These are phyloP conservation scores for Boletus bicolor DNA, from an alignment of 768 basidiomycete species.

Conservation along the genomic window DNA sequence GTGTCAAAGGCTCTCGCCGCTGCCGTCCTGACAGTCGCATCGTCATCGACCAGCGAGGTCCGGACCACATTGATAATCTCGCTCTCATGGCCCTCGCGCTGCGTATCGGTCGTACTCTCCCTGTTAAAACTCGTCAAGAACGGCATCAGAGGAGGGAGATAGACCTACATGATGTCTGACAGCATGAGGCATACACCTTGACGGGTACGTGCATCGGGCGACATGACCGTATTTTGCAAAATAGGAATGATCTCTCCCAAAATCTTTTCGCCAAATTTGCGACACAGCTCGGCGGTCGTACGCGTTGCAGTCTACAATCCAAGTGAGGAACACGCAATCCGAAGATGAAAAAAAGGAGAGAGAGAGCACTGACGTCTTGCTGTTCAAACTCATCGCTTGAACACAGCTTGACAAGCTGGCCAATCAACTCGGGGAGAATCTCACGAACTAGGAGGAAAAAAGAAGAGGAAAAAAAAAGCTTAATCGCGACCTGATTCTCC, in stretches of 20 bases:
- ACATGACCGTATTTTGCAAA: conserved; percentile 62
- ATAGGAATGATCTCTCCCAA: conserved; percentile 80
- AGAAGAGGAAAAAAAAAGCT: conserved; percentile 15
- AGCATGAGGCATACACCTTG: conserved; percentile 89
- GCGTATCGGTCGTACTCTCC: conserved; percentile 77
- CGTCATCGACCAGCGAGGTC: conserved; percentile 82
- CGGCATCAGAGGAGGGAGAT: neutral
- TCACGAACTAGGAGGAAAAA: conserved; percentile 62
- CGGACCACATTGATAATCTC: conserved; percentile 86
- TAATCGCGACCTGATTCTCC: neutral
- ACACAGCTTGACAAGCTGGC: conserved; percentile 73
- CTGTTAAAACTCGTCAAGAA: conserved; percentile 37
- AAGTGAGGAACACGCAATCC: neutral
- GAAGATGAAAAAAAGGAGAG: neutral
- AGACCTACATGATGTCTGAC: conserved; percentile 78
- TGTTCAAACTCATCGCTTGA: conserved; percentile 81
- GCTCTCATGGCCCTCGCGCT: conserved; percentile 85
- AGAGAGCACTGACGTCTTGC: conserved; percentile 62
- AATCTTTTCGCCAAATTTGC: conserved; percentile 93
- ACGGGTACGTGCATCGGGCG: conserved; percentile 59
- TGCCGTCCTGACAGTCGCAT: conserved; percentile 79
- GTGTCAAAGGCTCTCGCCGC: conserved; percentile 89
- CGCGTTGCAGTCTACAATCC: conserved; percentile 66
- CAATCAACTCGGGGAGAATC: conserved; percentile 80
- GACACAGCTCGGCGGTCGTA: conserved; percentile 84